Percentiles rank a stretch among this genome's conserved stretches.
Evolutionary conservation across 2,329 filamentous ascomycete genomes (phyloP).

Genomic region (Fusarium burgessii): DNA sequence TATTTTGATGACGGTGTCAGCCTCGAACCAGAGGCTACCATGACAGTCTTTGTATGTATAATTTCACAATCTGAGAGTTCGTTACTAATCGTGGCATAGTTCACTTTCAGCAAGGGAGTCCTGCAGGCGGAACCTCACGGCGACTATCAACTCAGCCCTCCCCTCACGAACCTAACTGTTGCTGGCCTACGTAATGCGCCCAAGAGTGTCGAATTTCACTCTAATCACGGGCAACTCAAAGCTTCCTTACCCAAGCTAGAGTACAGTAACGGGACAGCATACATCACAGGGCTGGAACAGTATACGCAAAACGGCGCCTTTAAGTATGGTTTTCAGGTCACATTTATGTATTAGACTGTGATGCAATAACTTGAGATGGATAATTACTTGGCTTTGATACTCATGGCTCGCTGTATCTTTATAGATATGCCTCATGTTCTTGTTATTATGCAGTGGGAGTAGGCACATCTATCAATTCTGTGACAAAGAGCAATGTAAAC

Average conservation of each 20-base stretch:
- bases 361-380: no score
- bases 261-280: not conserved
- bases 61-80: no score
- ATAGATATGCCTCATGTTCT: no score
- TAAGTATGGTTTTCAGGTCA: not conserved
- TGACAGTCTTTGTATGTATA: not conserved
- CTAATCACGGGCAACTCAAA: not conserved
- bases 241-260: rapidly evolving
- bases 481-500: no score
- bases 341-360: not conserved
- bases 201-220: not conserved
- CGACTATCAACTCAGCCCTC: not conserved
- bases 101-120: not conserved
- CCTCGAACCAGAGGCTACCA: not conserved
- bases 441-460: no score
- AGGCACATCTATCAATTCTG: no score
- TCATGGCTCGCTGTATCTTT: no score
- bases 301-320: not conserved
- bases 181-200: not conserved
- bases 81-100: not conserved
- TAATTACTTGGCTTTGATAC: no score
- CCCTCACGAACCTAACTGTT: not conserved
- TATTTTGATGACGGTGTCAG: constrained; percentile 4
- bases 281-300: not conserved
- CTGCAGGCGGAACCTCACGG: not conserved